Percentiles rank a stretch among this genome's conserved stretches.
These are phyloP conservation scores for Phytophthora meadii DNA, from an alignment of 352 stramenopile genomes.

Conservation along the genomic window DNA sequence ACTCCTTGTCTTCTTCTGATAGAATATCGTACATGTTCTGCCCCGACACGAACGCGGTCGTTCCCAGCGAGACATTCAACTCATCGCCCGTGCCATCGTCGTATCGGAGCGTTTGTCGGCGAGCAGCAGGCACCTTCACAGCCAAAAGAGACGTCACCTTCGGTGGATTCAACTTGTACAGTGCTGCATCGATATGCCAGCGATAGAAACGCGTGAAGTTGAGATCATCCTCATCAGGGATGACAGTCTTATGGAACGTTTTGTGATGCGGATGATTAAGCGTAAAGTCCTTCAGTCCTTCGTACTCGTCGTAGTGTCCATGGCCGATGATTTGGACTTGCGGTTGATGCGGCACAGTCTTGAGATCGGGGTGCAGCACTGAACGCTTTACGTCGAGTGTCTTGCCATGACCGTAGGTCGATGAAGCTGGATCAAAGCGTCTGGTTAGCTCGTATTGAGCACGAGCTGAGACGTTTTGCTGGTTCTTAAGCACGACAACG, in stretches of 20 bases:
- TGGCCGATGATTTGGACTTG: slow-evolving; percentile 44
- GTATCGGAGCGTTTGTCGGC: slow-evolving; percentile 38
- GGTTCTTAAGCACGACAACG: slow-evolving; percentile 42
- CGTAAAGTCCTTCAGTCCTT: slow-evolving; percentile 40
- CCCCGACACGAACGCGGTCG: slow-evolving; percentile 39
- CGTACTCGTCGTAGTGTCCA: slow-evolving; percentile 42
- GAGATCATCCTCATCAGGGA: slow-evolving; percentile 36
- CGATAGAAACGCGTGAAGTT: slow-evolving; percentile 44
- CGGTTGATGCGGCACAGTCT: slow-evolving; percentile 39
- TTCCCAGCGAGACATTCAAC: slow-evolving; percentile 32
- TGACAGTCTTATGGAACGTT: slow-evolving; percentile 36
- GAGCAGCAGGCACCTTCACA: slow-evolving; percentile 30
- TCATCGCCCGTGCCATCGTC: slow-evolving; percentile 38
- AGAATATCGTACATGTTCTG: slow-evolving; percentile 41
- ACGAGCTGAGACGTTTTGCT: slow-evolving; percentile 25
- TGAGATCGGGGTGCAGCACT: slow-evolving; percentile 37
- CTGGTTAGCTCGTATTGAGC: slow-evolving; percentile 39
- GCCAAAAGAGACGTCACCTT: slow-evolving; percentile 38
- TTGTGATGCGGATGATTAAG: slow-evolving; percentile 44
- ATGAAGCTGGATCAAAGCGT: slow-evolving; percentile 34
- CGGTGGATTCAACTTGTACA: slow-evolving; percentile 35
- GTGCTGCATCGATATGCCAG: slow-evolving; percentile 41
- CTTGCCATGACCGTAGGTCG: slow-evolving; percentile 40
- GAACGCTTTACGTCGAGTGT: slow-evolving; percentile 39
- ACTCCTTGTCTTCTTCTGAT: slow-evolving; percentile 38